Evolutionary conservation across 75 land plant species (phyloP), one percentile per base, ranked within the genome.

Genomic region (Selaginella moellendorffii): DNA sequence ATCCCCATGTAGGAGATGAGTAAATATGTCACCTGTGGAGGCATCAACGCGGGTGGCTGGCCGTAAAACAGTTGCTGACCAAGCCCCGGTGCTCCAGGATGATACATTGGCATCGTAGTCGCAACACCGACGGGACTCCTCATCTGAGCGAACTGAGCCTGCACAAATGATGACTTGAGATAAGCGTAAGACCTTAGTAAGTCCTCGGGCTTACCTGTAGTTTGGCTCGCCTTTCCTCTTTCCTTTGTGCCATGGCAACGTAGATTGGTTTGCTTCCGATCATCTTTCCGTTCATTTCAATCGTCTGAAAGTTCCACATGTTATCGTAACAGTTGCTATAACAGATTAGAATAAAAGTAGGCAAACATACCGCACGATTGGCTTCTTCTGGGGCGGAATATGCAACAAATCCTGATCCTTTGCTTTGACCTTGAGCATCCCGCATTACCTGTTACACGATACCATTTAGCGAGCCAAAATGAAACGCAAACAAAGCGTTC

Each of bases 271-370:
- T 91, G 84, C 78, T 86, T 9, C 85, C 82, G 51, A 88, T 70
- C 75, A 91, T 82, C 75, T 81, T 91, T 0, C 95, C 89, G 76
- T 91, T 91, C 97, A 91, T 91, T 68, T 78, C 97, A 5, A 68
- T 65, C 21, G 88, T 82, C 97, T 91, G 59, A 29, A 61, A n/a
- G n/a, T n/a, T n/a, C n/a, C n/a, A n/a, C n/a, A n/a, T n/a, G n/a
- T n/a, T n/a, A n/a, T n/a, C n/a, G n/a, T n/a, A n/a, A n/a, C n/a
- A n/a, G n/a, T n/a, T n/a, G n/a, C n/a, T n/a, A n/a, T n/a, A n/a
- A n/a, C n/a, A n/a, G 10, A 46, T 1, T 61, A 61, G 17, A 26
- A 12, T 14, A 61, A 24, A 27, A 2, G 36, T n/a, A 25, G 61
- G 22, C 36, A 1, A 61, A 71, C 92, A 63, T 73, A 88, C 95